phyloP scores from a whole-genome alignment of 2,329 filamentous ascomycete genomes.

The Penicillium sp. region DNA sequence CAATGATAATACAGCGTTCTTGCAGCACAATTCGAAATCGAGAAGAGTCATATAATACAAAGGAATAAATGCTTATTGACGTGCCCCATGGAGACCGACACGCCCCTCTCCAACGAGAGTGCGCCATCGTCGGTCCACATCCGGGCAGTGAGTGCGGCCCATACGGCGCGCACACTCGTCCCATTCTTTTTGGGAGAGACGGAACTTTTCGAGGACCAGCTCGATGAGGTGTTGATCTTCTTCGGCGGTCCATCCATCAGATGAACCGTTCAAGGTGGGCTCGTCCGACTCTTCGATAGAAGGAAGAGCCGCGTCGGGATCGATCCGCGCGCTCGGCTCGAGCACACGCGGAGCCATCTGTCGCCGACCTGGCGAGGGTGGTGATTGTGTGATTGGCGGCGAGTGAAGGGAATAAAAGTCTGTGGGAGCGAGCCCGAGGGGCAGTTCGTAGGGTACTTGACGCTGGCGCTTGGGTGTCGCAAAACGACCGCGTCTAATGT shows the following conservation, averaged over 20 bases:
- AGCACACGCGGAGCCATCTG: constrained; percentile 5
- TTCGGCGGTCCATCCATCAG: constrained; percentile 33
- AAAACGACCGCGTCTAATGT: constrained; percentile 17
- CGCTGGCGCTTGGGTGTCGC: constrained; percentile 45
- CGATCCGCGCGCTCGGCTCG: constrained; percentile 15
- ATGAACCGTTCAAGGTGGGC: constrained; percentile 7
- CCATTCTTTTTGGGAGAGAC: constrained; percentile 42
- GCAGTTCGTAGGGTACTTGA: constrained; percentile 40
- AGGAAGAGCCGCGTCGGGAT: constrained; percentile 33
- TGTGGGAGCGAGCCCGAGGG: constrained; percentile 39
- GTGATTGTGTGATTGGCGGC: constrained; percentile 31
- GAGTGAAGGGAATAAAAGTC: constrained; percentile 43
- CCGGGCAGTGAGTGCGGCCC: constrained; percentile 36
- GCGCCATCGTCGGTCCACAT: constrained; percentile 41
- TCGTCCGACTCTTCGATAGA: constrained; percentile 32
- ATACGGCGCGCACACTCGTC: constrained; percentile 42
- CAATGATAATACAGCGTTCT: constrained; percentile 20
- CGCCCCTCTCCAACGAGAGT: constrained; percentile 41
- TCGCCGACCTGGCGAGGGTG: constrained; percentile 23
- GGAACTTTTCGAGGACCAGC: constrained; percentile 42
- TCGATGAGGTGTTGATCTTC: constrained; percentile 42
- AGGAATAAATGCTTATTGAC: constrained; percentile 12
- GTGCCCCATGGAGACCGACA: constrained; percentile 36
- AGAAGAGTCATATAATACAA: constrained; percentile 13
- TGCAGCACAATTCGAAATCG: constrained; percentile 7